Base-by-base conservation (phyloP, 257 asterid species). In the Solanum pennellii region DNA sequence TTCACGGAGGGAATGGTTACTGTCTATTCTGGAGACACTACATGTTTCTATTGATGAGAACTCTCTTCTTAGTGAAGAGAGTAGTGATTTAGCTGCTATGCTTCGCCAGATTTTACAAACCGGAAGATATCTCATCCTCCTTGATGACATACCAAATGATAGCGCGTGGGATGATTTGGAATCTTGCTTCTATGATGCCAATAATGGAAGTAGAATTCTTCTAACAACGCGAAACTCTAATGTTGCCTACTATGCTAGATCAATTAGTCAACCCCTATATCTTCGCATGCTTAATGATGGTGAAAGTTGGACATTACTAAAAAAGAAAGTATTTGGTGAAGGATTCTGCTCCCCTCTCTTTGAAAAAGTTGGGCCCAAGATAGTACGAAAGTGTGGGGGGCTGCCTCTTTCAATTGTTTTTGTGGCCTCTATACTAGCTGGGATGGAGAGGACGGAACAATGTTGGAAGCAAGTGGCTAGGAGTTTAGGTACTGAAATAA, bases 1-100 rank as follows among this genome's bases (percentile, higher is more conserved):
- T 87, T 27, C 75, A 31, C 3, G 1, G 25, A 82, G 7, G 80
- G 69, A 72, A 9, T 2, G 0, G 5, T 35, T 35, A 35, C 77
- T 71, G 7, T 31, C 77, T 16, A 31, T 29, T 31, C 65, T 56
- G 2, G 0, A 56, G 65, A 0, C 0, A 0, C 11, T 7, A 56
- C 65, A 0, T 56, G n/a, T 65, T 0, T 0, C 0, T 65, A 65
- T 0, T 65, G 0, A 25, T 25, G 37, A 0, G 65, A 56, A 0
- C 65, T 0, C n/a, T 56, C 65, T 0, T 56, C 4, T 56, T 18
- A 3, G 65, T 56, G 2, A 1, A 56, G 0, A 18, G 11, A 56
- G n/a, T 56, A 1, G 2, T 47, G 93, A 91, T 39, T 86, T 90
- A 12, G 93, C 76, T 7, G 41, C 0, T 13, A 0, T 1, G 23